Percentiles rank a stretch among this genome's conserved stretches.
Conservation (phyloP, 768 basidiomycete genomes). For the Pleurotus tuber-regium region DNA sequence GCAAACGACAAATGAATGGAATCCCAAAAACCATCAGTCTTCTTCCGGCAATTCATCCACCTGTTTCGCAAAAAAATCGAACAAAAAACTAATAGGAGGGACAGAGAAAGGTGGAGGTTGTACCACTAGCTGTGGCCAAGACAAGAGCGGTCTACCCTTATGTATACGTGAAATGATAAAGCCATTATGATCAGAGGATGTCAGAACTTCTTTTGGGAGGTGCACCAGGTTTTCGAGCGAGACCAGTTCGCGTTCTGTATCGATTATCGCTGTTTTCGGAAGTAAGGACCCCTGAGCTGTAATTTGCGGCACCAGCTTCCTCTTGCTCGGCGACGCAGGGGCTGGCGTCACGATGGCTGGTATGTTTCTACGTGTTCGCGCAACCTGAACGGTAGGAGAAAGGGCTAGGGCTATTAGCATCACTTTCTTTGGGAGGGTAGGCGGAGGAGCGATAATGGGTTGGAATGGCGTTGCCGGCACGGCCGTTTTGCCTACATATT, state of each 20-base stretch:
- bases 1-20: no score
- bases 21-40: no score
- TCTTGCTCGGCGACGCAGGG: neutral
- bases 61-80: neutral
- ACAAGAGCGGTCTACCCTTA: neutral
- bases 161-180: neutral
- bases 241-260: neutral
- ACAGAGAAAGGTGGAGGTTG: slow-evolving; percentile 1
- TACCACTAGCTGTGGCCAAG: neutral
- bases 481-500: neutral
- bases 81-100: neutral
- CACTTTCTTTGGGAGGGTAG: neutral
- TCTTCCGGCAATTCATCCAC: slow-evolving; percentile 3
- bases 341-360: neutral
- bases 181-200: neutral
- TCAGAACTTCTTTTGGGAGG: neutral
- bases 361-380: neutral
- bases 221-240: neutral
- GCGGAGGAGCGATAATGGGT: neutral
- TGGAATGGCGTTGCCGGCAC: neutral
- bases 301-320: neutral
- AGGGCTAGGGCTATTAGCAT: neutral
- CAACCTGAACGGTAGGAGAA: neutral
- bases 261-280: no score
- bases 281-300: neutral